A percentile compares a stretch with the other conserved stretches of the same genome.
These are phyloP conservation scores for Tulasnella sp. DNA, from an alignment of 768 basidiomycete species.

Conservation along the genomic window DNA sequence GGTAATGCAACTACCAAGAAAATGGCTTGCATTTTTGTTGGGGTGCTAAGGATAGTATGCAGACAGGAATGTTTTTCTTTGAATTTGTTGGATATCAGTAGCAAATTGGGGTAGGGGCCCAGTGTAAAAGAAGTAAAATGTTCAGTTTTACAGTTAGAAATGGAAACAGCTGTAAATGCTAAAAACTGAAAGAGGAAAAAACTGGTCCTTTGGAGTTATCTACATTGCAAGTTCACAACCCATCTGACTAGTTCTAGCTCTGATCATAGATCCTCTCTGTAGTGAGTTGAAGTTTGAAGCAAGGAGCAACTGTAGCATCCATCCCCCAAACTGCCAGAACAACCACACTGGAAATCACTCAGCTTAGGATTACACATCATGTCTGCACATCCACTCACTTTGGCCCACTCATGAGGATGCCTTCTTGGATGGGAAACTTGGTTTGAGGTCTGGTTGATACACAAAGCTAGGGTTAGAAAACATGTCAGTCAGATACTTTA, in stretches of 20 bases:
- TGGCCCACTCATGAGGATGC: slow-evolving; percentile 66
- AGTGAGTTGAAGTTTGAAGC: slow-evolving; percentile 43
- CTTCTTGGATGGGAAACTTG: slow-evolving; percentile 77
- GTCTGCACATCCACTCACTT: slow-evolving; percentile 45
- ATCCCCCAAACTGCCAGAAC: slow-evolving; percentile 64
- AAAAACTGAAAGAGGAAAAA: no score
- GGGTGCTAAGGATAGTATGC: no score
- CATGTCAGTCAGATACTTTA: not conserved
- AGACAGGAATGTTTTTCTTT: no score
- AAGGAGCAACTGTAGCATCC: slow-evolving; percentile 39
- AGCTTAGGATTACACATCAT: slow-evolving; percentile 34
- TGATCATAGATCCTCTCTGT: slow-evolving; percentile 56
- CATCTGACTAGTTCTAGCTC: slow-evolving; percentile 40
- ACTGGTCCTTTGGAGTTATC: not conserved
- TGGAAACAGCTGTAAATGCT: no score
- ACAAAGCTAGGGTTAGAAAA: not conserved
- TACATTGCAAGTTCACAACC: not conserved
- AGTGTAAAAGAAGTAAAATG: no score
- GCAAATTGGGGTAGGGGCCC: no score
- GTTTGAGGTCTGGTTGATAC: slow-evolving; percentile 54
- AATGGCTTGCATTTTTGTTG: no score
- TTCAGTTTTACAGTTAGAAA: no score
- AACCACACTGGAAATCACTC: slow-evolving; percentile 25
- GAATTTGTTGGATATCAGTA: no score
- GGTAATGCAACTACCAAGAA: no score